A percentile compares a stretch with the other conserved stretches of the same genome.
Evolutionary conservation across 352 stramenopile species (phyloP).

Genomic region (Phytopythium litorale): DNA sequence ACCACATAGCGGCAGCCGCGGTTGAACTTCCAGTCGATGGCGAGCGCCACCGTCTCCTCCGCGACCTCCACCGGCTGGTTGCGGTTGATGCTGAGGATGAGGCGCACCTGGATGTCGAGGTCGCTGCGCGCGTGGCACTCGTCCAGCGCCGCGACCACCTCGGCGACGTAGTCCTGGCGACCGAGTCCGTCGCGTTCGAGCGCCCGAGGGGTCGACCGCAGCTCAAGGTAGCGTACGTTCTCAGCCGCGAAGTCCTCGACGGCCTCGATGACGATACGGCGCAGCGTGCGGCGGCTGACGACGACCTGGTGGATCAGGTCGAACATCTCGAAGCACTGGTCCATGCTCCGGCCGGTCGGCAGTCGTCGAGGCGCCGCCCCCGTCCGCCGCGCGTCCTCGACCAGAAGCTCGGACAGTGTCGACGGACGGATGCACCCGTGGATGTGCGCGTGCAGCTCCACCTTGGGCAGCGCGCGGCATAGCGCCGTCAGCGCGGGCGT

Average conservation of each 20-base stretch:
- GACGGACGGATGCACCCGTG: conserved; percentile 72
- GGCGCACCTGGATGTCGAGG: conserved; percentile 64
- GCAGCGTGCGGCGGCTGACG: conserved; percentile 55
- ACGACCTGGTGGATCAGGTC: conserved; percentile 81
- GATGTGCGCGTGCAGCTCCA: conserved; percentile 88
- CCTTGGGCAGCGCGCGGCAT: conserved; percentile 64
- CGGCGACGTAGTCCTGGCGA: conserved; percentile 63
- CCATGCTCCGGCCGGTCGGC: conserved; percentile 50
- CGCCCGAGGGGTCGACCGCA: conserved; percentile 75
- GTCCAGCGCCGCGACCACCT: conserved; percentile 61
- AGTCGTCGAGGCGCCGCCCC: conserved; percentile 26
- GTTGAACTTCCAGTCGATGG: conserved; percentile 41
- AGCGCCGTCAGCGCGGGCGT: conserved; percentile 29
- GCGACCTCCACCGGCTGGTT: conserved; percentile 63
- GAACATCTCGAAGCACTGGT: conserved; percentile 90
- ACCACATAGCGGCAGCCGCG: conserved; percentile 56
- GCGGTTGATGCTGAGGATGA: conserved; percentile 82
- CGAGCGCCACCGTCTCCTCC: conserved; percentile 57
- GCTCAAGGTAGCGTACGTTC: conserved; percentile 82
- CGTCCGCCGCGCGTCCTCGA: conserved; percentile 30
- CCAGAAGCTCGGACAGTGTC: conserved; percentile 66
- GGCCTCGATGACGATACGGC: conserved; percentile 65
- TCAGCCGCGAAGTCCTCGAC: conserved; percentile 82
- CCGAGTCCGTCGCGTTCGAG: conserved; percentile 51
- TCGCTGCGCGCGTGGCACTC: conserved; percentile 53